phyloP scores from a whole-genome alignment of 768 basidiomycete genomes.

The Collybia nuda region DNA sequence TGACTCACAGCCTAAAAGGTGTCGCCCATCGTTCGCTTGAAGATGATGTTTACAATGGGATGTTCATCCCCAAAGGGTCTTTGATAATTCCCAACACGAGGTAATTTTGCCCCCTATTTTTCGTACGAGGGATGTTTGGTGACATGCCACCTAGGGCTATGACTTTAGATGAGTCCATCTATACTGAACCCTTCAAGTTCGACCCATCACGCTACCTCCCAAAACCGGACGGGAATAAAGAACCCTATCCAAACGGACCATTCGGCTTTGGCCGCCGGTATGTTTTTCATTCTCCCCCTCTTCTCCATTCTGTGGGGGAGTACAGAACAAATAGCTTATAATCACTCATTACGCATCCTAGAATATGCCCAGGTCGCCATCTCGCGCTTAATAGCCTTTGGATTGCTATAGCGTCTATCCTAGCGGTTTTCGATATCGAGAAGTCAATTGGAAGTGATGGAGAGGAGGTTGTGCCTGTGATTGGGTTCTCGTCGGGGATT shows the following conservation, averaged over 20 bases:
- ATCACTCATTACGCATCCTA: slow-evolving; percentile 18
- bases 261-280: slow-evolving; percentile 31
- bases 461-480: no score
- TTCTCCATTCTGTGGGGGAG: no score
- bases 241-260: slow-evolving; percentile 12
- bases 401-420: slow-evolving; percentile 22
- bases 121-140: no score
- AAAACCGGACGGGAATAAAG: slow-evolving; percentile 15
- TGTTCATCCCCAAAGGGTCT: slow-evolving; percentile 19
- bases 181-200: slow-evolving; percentile 25
- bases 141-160: slow-evolving; percentile 24
- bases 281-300: no score
- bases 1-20: slow-evolving; percentile 2
- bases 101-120: no score
- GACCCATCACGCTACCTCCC: slow-evolving; percentile 25
- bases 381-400: slow-evolving; percentile 21
- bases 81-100: not conserved
- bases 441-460: no score
- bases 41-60: slow-evolving; percentile 2
- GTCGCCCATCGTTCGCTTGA: slow-evolving; percentile 13
- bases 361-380: slow-evolving; percentile 24
- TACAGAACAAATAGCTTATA: not conserved
- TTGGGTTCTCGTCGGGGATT: no score
- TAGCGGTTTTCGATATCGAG: slow-evolving; percentile 24
- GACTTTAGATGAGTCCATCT: slow-evolving; percentile 25